Evolutionary conservation across 192 early-diverging fungal species (phyloP), one percentile per base, ranked within the genome.

Genomic region (Chytriomyces confervae): DNA sequence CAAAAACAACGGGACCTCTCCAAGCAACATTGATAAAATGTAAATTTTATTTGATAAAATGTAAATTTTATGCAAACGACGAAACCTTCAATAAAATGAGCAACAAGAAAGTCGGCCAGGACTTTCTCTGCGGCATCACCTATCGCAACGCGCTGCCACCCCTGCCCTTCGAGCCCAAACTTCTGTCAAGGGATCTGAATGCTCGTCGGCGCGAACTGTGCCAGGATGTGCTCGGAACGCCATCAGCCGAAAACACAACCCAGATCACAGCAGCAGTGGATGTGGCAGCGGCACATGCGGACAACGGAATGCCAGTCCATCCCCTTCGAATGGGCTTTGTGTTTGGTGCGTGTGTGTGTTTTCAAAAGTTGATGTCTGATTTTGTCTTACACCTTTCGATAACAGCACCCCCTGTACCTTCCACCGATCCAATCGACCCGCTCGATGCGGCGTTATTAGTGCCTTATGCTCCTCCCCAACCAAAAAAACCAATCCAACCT

Each of bases 151-250:
- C 50, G 24, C 75, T 81, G 43, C 79, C 79, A 9, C 75, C 50
- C 0, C 74, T 63, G 18, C 79, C 79, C 20, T 77, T 81, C 46
- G 75, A 76, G 69, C 67, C 75, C 23, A 81, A 81, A 50, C 79
- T 81, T 6, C 46, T 81, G 2, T 11, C 68, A 6, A 24, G 6
- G 10, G 51, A 61, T 44, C n/a, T 20, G 44, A 7, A 8, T 10
- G 29, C 20, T 5, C 67, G 74, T 20, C 74, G 74, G 43, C 24
- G 20, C 9, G 72, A 29, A 45, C 57, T 62, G 48, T 44, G 69
- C 47, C 45, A 16, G 50, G 45, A 43, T 13, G 66, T 57, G 2
- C 53, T 57, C 16, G 53, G 71, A n/a, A 72, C 29, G 4, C 23
- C 53, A 43, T 9, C 68, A 20, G 13, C 16, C 27, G 45, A 18